Evolutionary conservation across 352 stramenopile genomes (phyloP).

Genomic region (Phytophthora quininea): DNA sequence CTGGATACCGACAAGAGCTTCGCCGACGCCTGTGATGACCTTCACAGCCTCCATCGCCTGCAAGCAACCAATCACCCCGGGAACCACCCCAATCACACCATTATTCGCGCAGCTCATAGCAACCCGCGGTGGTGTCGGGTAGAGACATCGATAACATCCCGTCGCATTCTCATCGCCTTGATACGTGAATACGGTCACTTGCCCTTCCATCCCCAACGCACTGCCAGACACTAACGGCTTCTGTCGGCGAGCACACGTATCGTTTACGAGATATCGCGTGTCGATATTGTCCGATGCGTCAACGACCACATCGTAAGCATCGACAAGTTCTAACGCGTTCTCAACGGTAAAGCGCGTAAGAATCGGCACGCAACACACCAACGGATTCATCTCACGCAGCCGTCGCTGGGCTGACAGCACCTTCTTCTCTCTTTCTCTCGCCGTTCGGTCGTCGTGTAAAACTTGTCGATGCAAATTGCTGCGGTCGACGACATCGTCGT

Average conservation of each 20-base stretch:
- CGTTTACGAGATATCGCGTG: constrained; percentile 97
- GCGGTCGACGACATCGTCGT: constrained; percentile 95
- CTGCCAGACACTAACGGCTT: constrained; percentile 95
- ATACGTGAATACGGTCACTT: constrained; percentile 96
- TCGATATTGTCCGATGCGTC: constrained; percentile 96
- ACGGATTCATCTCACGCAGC: constrained; percentile 79
- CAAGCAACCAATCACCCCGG: constrained; percentile 93
- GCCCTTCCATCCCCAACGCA: constrained; percentile 95
- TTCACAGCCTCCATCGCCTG: constrained; percentile 95
- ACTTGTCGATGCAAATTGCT: constrained; percentile 98
- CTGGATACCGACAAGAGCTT: constrained; percentile 64
- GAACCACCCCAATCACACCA: constrained; percentile 96
- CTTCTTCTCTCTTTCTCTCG: constrained; percentile 84
- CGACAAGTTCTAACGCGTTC: constrained; percentile 87
- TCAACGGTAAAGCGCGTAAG: constrained; percentile 56
- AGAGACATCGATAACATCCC: constrained; percentile 97
- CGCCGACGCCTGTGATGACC: constrained; percentile 76
- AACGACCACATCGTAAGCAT: constrained; percentile 91
- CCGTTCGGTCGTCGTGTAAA: constrained; percentile 87
- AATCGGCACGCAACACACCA: constrained; percentile 62
- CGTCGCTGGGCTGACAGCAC: constrained; percentile 81
- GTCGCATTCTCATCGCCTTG: constrained; percentile 31
- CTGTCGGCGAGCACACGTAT: constrained; percentile 86
- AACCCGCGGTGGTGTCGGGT: constrained; percentile 84
- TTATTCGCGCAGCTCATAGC: constrained; percentile 94